Percentiles rank a stretch among this genome's conserved stretches.
Evolutionary conservation across 805 yeast species (phyloP).

Genomic region (Candida nemodendra): DNA sequence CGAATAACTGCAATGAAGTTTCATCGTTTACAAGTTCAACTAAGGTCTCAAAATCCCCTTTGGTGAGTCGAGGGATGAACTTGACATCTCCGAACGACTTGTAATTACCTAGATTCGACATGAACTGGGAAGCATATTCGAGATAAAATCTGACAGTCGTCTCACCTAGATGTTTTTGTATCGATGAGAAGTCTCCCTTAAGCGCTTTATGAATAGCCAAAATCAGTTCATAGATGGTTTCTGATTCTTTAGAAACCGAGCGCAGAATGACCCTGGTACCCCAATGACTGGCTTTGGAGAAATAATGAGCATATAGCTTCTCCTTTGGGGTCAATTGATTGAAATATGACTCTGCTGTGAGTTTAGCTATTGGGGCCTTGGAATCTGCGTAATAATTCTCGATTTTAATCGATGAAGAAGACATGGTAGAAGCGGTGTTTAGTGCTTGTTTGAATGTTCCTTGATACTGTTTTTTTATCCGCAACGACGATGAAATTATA

Average conservation of each 20-base stretch:
- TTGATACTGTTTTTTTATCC: too few relatives aligned
- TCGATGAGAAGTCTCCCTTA: conserved; percentile 45
- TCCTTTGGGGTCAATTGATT: conserved; percentile 58
- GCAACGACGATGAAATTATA: too few relatives aligned
- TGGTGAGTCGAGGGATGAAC: conserved; percentile 65
- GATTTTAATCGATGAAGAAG: conserved; percentile 16
- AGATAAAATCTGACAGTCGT: conserved; percentile 47
- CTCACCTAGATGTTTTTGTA: conserved; percentile 35
- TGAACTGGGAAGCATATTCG: conserved; percentile 74
- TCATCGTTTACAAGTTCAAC: conserved; percentile 41
- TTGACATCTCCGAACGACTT: conserved; percentile 89
- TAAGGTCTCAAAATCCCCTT: conserved; percentile 48
- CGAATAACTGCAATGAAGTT: conserved; percentile 35
- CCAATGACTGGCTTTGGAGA: conserved; percentile 79
- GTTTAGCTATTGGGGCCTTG: conserved; percentile 67
- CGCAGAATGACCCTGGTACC: conserved; percentile 79
- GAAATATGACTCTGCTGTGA: conserved; percentile 69
- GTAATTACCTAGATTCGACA: conserved; percentile 73
- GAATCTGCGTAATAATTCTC: conserved; percentile 49
- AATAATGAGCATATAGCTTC: conserved; percentile 76
- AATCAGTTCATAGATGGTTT: conserved; percentile 68
- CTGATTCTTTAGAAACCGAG: conserved; percentile 82
- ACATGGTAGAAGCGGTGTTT: conserved; percentile 2
- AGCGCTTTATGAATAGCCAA: conserved; percentile 53
- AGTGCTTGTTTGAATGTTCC: too few relatives aligned